Base-by-base conservation (phyloP, 768 basidiomycete species). In the Cubamyces sp. region DNA sequence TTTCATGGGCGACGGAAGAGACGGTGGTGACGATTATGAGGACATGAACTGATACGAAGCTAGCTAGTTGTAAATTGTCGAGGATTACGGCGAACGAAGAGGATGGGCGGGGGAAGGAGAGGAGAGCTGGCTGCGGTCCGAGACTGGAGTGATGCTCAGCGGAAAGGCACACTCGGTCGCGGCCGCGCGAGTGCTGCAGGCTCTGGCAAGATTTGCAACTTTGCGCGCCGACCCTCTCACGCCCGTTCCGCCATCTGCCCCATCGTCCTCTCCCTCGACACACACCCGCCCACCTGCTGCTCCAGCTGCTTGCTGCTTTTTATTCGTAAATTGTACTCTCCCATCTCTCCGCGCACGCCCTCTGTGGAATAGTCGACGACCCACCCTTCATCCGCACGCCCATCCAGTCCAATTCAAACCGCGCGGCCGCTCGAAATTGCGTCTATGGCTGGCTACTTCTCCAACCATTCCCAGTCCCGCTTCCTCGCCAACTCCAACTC, bases 381-480 rank as follows among this genome's bases (percentile, higher is more conserved):
- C 48, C 40, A 39, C 12, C 26, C 51, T 39, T 34, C 18, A 37
- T n/a, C 57, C 23, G 37, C 41, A 16, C 19, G n/a, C 21, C 46
- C 19, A 19, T n/a, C 34, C 21, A 52, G 43, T 52, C 19, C 28
- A 46, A 26, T 41, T 46, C 25, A 25, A 40, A 18, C 43, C 59
- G 30, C 58, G 28, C 50, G 30, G 51, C 39, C 47, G 47, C 47
- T 42, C 42, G 47, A n/a, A 16, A 53, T 16, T 50, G 23, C 37
- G 57, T 51, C 64, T 40, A 73, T 73, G 71, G 71, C 71, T 72
- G 84, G 82, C 75, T 92, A 91, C 79, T 92, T 91, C 77, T 92
- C 90, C 43, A 93, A 92, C 76, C 88, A 91, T 72, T 88, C 90
- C 50, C 81, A 81, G 67, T 84, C 87, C 54, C 85, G 90, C 68